Base-by-base conservation (phyloP, 2,329 filamentous ascomycete genomes). In the Rutstroemia sp. region DNA sequence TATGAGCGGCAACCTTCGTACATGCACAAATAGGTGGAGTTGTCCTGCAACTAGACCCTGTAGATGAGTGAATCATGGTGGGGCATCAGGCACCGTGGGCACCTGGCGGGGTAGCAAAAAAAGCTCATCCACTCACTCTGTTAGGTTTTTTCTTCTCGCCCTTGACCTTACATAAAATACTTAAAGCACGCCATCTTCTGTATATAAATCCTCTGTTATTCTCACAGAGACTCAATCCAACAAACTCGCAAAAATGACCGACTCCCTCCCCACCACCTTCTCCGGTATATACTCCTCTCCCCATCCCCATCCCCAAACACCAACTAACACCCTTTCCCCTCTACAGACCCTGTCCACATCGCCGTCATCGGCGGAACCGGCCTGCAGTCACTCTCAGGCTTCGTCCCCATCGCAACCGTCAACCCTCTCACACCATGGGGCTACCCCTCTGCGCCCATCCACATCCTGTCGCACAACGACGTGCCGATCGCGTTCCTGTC, bases 311-410 rank as follows among this genome's bases (percentile, higher is more conserved):
- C 7, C 9, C 12, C 14, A 44, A 25, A 19, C 12, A 7, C 21
- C 25, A 38, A 21, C 39, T 51, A 45, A 45, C 39, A 16, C 30
- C 2, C n/a, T 8, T n/a, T 3, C 19, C 18, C 4, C 21, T 10
- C 10, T 23, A 19, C 18, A 87, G 85, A 78, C 54, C 81, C 85
- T 54, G 85, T 95, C 67, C 83, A 85, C 65, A 94, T 96, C 69
- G 92, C 88, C 71, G 88, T 95, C 55, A 91, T 96, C 65, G 92
- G 92, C 72, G 94, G 94, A 66, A 99, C 94, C 41, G 94, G 94
- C 54, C 87, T 99, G 61, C 85, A 87, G 71, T 85, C 90, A 65
- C 87, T 99, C 63, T 86, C 90, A 27, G 86, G 87, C 73, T 97
- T 94, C 78, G 86, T 83, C 19, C 88, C 90, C 68, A 86, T 95